phyloP scores from a whole-genome alignment of 75 land plant species.

The Larix kaempferi region DNA sequence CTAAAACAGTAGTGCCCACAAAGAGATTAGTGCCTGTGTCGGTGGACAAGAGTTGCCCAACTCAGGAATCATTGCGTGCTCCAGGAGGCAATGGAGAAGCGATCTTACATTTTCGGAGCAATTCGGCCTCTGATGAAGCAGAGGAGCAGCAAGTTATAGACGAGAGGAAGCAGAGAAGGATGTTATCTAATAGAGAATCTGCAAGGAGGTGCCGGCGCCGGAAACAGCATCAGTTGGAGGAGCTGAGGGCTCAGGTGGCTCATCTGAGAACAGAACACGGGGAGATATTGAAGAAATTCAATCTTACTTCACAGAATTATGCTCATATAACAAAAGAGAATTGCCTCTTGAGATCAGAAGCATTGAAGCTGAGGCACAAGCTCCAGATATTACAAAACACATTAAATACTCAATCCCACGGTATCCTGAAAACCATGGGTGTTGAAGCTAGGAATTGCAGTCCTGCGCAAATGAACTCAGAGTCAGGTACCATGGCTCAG shows the following conservation, averaged over 20 bases:
- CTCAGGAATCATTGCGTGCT: too few species aligned
- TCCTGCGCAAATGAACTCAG: too few species aligned
- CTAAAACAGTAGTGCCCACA: too few species aligned
- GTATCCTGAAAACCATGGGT: too few species aligned
- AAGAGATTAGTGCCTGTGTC: too few species aligned
- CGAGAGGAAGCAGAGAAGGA: slow-evolving; percentile 60
- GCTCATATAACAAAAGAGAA: slow-evolving; percentile 46
- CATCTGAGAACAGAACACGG: slow-evolving; percentile 54
- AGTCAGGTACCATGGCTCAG: too few species aligned
- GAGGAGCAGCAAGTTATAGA: slow-evolving; percentile 45
- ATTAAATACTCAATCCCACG: too few species aligned
- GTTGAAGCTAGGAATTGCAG: too few species aligned
- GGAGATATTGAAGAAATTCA: slow-evolving; percentile 36
- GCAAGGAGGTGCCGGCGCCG: slow-evolving; percentile 79
- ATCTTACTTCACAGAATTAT: slow-evolving; percentile 51
- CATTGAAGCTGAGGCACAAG: too few species aligned
- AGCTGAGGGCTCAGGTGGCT: slow-evolving; percentile 51
- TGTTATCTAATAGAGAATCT: slow-evolving; percentile 85
- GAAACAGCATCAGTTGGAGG: slow-evolving; percentile 85
- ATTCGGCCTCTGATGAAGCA: slow-evolving; percentile 54
- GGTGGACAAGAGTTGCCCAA: too few species aligned
- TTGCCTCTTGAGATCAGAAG: slow-evolving; percentile 46
- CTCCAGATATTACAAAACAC: slow-evolving; percentile 6
- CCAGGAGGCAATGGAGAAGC: too few species aligned
- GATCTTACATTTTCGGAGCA: slow-evolving; percentile 4